phyloP scores from a whole-genome alignment of 2,329 filamentous ascomycete species.

The Pezicula radicicola region DNA sequence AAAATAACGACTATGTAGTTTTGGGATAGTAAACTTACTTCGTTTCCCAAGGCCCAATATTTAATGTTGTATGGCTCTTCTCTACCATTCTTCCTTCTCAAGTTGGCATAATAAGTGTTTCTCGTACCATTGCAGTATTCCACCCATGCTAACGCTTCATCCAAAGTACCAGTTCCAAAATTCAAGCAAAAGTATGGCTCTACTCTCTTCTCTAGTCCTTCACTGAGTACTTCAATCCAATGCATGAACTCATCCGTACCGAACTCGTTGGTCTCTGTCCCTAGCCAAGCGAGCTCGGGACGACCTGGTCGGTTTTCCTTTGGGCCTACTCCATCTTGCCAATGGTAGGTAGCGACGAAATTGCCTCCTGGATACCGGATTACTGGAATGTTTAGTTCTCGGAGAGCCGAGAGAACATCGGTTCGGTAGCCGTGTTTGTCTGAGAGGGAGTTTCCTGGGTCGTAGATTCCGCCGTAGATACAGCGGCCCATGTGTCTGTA shows the following conservation, averaged over 20 bases:
- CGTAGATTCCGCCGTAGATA: slow-evolving; percentile 85
- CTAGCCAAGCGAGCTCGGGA: slow-evolving; percentile 75
- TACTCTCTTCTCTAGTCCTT: slow-evolving; percentile 56
- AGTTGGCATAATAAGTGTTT: slow-evolving; percentile 78
- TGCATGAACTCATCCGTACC: slow-evolving; percentile 85
- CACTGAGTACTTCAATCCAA: slow-evolving; percentile 70
- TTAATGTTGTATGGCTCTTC: slow-evolving; percentile 77
- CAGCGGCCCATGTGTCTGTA: slow-evolving; percentile 81
- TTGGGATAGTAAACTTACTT: slow-evolving; percentile 32
- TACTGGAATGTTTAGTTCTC: slow-evolving; percentile 72
- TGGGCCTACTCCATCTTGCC: slow-evolving; percentile 78
- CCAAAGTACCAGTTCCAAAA: slow-evolving; percentile 68
- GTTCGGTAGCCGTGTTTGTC: slow-evolving; percentile 74
- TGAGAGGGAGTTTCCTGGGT: slow-evolving; percentile 69
- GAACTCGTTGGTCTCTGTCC: slow-evolving; percentile 73
- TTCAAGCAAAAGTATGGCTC: slow-evolving; percentile 81
- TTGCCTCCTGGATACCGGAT: slow-evolving; percentile 82
- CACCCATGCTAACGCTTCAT: slow-evolving; percentile 67
- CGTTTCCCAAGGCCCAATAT: slow-evolving; percentile 84
- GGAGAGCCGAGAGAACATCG: slow-evolving; percentile 72
- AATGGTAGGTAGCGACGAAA: slow-evolving; percentile 82
- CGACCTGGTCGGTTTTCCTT: slow-evolving; percentile 61
- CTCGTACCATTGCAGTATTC: slow-evolving; percentile 82
- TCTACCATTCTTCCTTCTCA: slow-evolving; percentile 72
- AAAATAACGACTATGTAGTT: neutral